Base-by-base conservation (phyloP, 768 basidiomycete species). In the Pseudohyphozyma bogoriensis region DNA sequence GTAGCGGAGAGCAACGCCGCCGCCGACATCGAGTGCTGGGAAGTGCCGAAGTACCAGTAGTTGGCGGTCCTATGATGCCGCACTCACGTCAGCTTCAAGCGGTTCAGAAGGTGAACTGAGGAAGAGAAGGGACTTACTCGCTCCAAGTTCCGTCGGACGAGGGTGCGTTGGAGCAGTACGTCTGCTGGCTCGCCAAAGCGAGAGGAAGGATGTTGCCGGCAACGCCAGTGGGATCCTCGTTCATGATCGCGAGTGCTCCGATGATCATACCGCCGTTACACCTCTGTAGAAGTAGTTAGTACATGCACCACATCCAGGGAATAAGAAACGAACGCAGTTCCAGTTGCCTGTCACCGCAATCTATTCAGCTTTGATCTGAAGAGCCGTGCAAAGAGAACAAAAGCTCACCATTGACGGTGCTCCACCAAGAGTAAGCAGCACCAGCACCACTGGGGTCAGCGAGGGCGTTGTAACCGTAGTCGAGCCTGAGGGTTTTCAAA, bases 181-280 rank as follows among this genome's bases (percentile, higher is more conserved):
- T 76, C 67, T 55, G n/a, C n/a, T n/a, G n/a, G n/a, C n/a, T n/a
- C n/a, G n/a, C n/a, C n/a, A 45, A 91, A 75, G 87, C 85, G 63
- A 81, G 73, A 32, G 76, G 76, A 44, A 99, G 81, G 26, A 93
- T 75, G 51, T 80, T 76, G 58, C 76, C 68, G 0, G 93, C 87
- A 49, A 75, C 77, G 37, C 87, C 87, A 8, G 85, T 85, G 18
- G 79, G 81, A 67, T 93, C 85, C 67, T 92, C 87, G 73, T 74
- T 53, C 64, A 63, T 76, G 69, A 99, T 90, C 36, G 95, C 91
- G 59, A 99, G 83, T 1, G 95, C 82, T 49, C 80, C 95, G 71
- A 96, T 73, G 24, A 86, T 90, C 63, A 97, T 77, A 59, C 95
- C 95, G 50, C 82, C 81, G 73, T 96, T 97, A 78, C 85, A 90